A percentile compares a stretch with the other conserved stretches of the same genome.
Evolutionary conservation across 2,329 filamentous ascomycete genomes (phyloP).

Genomic region (Paraphaeosphaeria minitans): DNA sequence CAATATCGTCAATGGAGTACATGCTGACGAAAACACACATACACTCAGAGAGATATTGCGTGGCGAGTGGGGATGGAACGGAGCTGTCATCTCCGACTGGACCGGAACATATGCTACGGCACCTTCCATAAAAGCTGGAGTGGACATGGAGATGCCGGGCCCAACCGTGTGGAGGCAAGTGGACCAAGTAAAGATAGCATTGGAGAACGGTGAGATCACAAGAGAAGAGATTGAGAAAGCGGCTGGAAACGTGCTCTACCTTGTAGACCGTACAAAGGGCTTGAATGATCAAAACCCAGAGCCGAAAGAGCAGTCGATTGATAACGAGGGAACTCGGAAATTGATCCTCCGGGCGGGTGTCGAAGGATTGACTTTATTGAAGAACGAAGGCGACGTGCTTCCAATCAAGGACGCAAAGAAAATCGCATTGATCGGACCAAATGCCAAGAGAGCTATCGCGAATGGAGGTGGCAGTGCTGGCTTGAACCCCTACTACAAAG

Average conservation of each 20-base stretch:
- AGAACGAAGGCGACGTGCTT: conserved; percentile 65
- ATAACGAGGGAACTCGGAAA: conserved; percentile 59
- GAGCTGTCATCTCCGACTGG: conserved; percentile 52
- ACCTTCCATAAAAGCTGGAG: conserved; percentile 46
- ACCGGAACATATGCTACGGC: conserved; percentile 48
- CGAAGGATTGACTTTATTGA: conserved; percentile 67
- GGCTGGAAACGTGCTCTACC: conserved; percentile 64
- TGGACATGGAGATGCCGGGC: conserved; percentile 50
- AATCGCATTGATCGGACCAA: conserved; percentile 70
- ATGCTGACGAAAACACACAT: conserved; percentile 47
- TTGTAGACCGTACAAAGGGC: conserved; percentile 66
- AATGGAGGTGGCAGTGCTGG: conserved; percentile 71
- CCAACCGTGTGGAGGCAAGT: conserved; percentile 48
- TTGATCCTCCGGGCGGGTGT: conserved; percentile 66
- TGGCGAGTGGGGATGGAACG: conserved; percentile 50
- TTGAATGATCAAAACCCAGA: conserved; percentile 61
- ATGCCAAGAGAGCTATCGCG: conserved; percentile 70
- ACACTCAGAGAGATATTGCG: conserved; percentile 51
- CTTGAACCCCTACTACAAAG: conserved; percentile 71
- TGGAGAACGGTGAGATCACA: conserved; percentile 47
- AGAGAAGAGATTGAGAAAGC: conserved; percentile 55
- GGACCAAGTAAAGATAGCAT: conserved; percentile 40
- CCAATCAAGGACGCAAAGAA: conserved; percentile 63
- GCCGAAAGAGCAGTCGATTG: conserved; percentile 61
- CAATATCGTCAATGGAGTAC: conserved; percentile 67